These are phyloP conservation scores for Alternaria infectoria DNA, from an alignment of 2,329 filamentous ascomycete genomes.

Conservation along the genomic window DNA sequence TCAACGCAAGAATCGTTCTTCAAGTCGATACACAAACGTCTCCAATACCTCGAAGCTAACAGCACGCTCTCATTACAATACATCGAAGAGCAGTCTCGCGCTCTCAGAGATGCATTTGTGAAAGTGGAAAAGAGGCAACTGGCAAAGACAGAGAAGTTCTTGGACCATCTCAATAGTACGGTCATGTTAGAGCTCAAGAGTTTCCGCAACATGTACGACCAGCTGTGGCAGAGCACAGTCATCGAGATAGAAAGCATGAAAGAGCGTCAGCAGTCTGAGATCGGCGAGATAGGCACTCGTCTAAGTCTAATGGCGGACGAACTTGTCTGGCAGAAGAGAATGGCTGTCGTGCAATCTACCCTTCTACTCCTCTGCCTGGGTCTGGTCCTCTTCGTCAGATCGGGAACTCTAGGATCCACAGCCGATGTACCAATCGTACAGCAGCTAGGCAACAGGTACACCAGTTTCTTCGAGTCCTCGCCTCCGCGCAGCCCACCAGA, in stretches of 20 bases:
- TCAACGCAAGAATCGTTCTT: slow-evolving; percentile 98
- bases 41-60: slow-evolving; percentile 90
- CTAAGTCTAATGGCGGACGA: slow-evolving; percentile 94
- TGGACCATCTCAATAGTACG: slow-evolving; percentile 84
- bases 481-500: slow-evolving; percentile 44
- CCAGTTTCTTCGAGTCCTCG: slow-evolving; percentile 45
- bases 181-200: slow-evolving; percentile 73
- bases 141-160: slow-evolving; percentile 79
- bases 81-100: slow-evolving; percentile 93
- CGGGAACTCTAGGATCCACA: slow-evolving; percentile 43
- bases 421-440: slow-evolving; percentile 55
- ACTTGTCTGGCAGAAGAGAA: slow-evolving; percentile 80
- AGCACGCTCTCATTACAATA: slow-evolving; percentile 92
- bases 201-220: slow-evolving; percentile 82
- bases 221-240: slow-evolving; percentile 95
- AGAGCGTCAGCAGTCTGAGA: slow-evolving; percentile 81
- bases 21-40: slow-evolving; percentile 91
- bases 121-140: slow-evolving; percentile 88
- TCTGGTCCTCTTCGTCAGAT: slow-evolving; percentile 76
- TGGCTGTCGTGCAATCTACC: slow-evolving; percentile 90
- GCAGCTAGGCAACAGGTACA: slow-evolving; percentile 49
- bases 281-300: slow-evolving; percentile 78
- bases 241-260: slow-evolving; percentile 89
- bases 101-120: slow-evolving; percentile 84
- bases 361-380: slow-evolving; percentile 85